A percentile compares a stretch with the other conserved stretches of the same genome.
Conservation (phyloP, 768 basidiomycete species). For the Tylopilus intermedius region DNA sequence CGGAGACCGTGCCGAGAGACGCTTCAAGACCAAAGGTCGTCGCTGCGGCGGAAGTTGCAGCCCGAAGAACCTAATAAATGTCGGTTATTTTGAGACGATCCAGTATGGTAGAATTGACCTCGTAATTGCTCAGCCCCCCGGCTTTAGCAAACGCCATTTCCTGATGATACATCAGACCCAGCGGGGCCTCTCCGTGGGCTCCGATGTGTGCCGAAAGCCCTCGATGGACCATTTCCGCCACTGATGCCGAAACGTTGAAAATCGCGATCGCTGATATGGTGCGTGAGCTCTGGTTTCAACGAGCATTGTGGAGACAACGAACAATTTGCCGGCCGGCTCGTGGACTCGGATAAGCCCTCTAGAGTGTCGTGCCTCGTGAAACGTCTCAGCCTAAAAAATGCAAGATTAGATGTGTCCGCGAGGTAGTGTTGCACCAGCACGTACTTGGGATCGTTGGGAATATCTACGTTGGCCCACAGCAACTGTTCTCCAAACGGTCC, state of each 20-base stretch:
- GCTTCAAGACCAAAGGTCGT: slow-evolving; percentile 56
- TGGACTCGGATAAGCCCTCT: slow-evolving; percentile 56
- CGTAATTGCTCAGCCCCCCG: slow-evolving; percentile 67
- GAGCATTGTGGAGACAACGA: slow-evolving; percentile 16
- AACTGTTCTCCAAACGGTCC: slow-evolving; percentile 62
- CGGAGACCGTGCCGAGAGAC: slow-evolving; percentile 59
- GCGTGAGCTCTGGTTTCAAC: not conserved
- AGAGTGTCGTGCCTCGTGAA: slow-evolving; percentile 64
- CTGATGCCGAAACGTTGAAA: slow-evolving; percentile 65
- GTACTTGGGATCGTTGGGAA: slow-evolving; percentile 68
- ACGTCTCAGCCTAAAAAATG: slow-evolving; percentile 45
- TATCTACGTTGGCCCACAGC: slow-evolving; percentile 61
- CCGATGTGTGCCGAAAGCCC: slow-evolving; percentile 64
- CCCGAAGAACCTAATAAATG: slow-evolving; percentile 54
- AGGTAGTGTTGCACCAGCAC: slow-evolving; percentile 4
- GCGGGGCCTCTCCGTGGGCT: slow-evolving; percentile 68
- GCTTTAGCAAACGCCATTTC: slow-evolving; percentile 63
- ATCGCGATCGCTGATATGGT: slow-evolving; percentile 48
- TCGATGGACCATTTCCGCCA: slow-evolving; percentile 62
- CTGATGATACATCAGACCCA: slow-evolving; percentile 72
- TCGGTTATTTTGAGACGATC: not conserved
- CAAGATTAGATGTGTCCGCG: not conserved
- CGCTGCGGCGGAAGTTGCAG: slow-evolving; percentile 65
- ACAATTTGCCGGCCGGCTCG: slow-evolving; percentile 57
- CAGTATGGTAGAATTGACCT: slow-evolving; percentile 36